Evolutionary conservation across 768 basidiomycete genomes (phyloP).

Genomic region (Tricholoma sp.): DNA sequence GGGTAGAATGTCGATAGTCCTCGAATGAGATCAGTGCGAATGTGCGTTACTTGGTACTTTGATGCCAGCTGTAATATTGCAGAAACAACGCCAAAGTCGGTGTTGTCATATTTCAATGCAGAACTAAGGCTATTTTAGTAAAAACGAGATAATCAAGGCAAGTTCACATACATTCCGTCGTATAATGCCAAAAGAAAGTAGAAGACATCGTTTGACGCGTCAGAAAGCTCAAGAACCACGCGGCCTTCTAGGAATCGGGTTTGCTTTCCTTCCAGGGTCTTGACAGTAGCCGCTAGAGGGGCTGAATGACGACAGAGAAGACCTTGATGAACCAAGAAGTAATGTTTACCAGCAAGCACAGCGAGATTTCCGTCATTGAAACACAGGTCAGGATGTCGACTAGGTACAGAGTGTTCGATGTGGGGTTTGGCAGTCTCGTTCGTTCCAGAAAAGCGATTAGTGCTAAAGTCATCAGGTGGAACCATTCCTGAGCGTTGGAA

Average conservation of each 20-base stretch:
- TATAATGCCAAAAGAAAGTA: constrained; percentile 62
- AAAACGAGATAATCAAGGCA: background rate
- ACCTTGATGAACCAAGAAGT: constrained; percentile 68
- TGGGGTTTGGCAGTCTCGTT: constrained; percentile 8
- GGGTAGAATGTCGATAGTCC: constrained; percentile 57
- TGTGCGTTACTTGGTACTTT: constrained; percentile 54
- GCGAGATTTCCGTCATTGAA: constrained; percentile 71
- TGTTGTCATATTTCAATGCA: constrained; percentile 38
- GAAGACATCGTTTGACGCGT: constrained; percentile 51
- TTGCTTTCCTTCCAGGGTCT: constrained; percentile 21
- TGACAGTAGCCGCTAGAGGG: constrained; percentile 38
- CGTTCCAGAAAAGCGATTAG: constrained; percentile 33
- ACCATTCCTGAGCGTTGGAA: constrained; percentile 2
- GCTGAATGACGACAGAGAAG: constrained; percentile 60
- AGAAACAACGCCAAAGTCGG: constrained; percentile 50
- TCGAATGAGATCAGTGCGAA: constrained; percentile 54
- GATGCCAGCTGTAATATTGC: constrained; percentile 59
- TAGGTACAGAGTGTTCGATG: constrained; percentile 16
- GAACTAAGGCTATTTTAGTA: constrained; percentile 29
- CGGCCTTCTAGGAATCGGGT: constrained; percentile 47
- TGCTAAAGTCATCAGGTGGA: constrained; percentile 37
- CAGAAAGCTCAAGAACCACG: constrained; percentile 49
- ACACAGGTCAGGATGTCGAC: constrained; percentile 48
- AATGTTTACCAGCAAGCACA: constrained; percentile 48
- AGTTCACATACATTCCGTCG: constrained; percentile 59